phyloP scores from a whole-genome alignment of 2,329 filamentous ascomycete species.

The Alternaria atra region DNA sequence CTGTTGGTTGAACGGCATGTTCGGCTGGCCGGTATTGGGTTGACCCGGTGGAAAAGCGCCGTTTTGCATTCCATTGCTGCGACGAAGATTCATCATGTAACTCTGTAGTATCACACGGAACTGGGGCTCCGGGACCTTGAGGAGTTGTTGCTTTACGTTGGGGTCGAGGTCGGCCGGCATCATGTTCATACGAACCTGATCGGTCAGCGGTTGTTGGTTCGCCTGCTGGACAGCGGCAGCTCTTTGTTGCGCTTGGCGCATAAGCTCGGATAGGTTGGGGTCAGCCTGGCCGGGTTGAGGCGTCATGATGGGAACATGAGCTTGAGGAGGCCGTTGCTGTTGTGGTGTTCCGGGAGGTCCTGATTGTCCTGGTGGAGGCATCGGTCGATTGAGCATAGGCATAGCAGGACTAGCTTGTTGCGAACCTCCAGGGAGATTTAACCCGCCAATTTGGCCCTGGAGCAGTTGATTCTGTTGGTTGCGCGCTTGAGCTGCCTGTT shows the following conservation, averaged over 20 bases:
- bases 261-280: constrained; percentile 40
- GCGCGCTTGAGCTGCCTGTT: constrained; percentile 49
- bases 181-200: constrained; percentile 43
- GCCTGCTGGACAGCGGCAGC: constrained; percentile 38
- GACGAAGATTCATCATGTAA: constrained; percentile 34
- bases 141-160: constrained; percentile 42
- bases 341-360: constrained; percentile 46
- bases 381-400: constrained; percentile 57
- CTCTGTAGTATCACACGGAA: constrained; percentile 42
- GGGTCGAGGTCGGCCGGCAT: constrained; percentile 44
- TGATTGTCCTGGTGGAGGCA: constrained; percentile 57
- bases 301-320: constrained; percentile 48
- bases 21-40: constrained; percentile 33
- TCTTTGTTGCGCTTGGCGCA: constrained; percentile 49
- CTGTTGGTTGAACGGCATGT: constrained; percentile 44
- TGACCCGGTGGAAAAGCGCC: constrained; percentile 31
- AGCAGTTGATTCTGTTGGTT: constrained; percentile 45
- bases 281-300: constrained; percentile 42
- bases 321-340: constrained; percentile 46
- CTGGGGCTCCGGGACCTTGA: constrained; percentile 47
- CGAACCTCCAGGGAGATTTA: constrained; percentile 53
- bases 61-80: constrained; percentile 35
- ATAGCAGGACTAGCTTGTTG: constrained; percentile 57
- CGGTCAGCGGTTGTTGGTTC: constrained; percentile 39
- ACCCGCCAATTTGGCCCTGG: constrained; percentile 50